Evolutionary conservation across 2,329 filamentous ascomycete genomes (phyloP).

Genomic region (Cephalotrichum gorgonifer): DNA sequence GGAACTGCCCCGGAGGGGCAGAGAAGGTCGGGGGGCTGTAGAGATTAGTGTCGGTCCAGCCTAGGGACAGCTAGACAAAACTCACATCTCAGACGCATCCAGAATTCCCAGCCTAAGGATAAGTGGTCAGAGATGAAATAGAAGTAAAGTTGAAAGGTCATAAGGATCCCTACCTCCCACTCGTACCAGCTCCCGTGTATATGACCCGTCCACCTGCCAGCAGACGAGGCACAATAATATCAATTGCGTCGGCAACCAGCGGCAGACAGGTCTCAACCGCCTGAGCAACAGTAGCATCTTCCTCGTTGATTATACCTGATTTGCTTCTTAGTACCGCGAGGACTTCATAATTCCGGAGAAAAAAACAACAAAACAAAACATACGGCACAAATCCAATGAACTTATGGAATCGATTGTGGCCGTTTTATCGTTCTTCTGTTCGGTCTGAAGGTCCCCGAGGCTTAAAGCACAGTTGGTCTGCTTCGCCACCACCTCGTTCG

Average conservation of each 20-base stretch:
- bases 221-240: constrained; percentile 8
- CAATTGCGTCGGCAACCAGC: constrained; percentile 9
- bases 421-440: constrained; percentile 10
- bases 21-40: constrained; percentile 10
- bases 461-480: neutral
- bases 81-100: neutral
- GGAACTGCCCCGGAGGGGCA: constrained; percentile 9
- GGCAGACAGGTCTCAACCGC: constrained; percentile 11
- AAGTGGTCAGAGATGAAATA: neutral
- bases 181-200: constrained; percentile 29
- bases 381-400: constrained; percentile 8
- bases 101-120: neutral
- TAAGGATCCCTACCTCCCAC: constrained; percentile 23
- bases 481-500: neutral
- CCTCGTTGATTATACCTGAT: constrained; percentile 10
- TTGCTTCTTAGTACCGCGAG: neutral
- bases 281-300: constrained; percentile 9
- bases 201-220: constrained; percentile 9
- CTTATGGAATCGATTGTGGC: constrained; percentile 9
- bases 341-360: neutral
- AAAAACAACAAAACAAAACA: neutral
- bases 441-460: constrained; percentile 10
- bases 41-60: neutral
- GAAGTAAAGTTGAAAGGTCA: neutral
- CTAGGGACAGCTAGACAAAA: neutral